phyloP scores from a whole-genome alignment of 2,329 filamentous ascomycete species.

The Hypoxylon sp. region DNA sequence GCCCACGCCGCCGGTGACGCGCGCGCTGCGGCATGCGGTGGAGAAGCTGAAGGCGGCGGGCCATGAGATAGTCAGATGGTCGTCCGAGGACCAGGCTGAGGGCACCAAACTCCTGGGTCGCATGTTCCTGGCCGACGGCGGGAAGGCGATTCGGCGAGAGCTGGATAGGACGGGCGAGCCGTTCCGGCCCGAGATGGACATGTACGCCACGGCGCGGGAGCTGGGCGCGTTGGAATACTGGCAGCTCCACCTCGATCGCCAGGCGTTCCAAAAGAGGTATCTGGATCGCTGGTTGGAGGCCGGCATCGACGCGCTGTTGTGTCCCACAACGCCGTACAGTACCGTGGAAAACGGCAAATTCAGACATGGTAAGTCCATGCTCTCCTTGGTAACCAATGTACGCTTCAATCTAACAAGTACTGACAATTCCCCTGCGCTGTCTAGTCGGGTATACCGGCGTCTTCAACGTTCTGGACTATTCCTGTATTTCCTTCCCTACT shows the following conservation, averaged over 20 bases:
- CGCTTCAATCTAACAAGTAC: too few relatives aligned
- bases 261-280: constrained; percentile 56
- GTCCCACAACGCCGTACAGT: constrained; percentile 60
- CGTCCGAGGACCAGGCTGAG: constrained; percentile 53
- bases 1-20: constrained; percentile 71
- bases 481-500: constrained; percentile 57
- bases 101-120: constrained; percentile 51
- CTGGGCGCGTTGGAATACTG: constrained; percentile 57
- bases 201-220: constrained; percentile 46
- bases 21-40: constrained; percentile 60
- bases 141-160: constrained; percentile 50
- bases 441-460: constrained; percentile 60
- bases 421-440: too few relatives aligned
- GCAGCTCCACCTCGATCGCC: constrained; percentile 56
- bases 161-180: constrained; percentile 55
- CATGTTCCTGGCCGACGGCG: constrained; percentile 61
- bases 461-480: constrained; percentile 59
- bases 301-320: constrained; percentile 69
- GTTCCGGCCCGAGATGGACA: constrained; percentile 41
- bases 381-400: too few relatives aligned
- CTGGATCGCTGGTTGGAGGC: constrained; percentile 56
- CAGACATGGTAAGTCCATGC: constrained; percentile 52
- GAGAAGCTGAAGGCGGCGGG: constrained; percentile 55
- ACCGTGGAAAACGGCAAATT: constrained; percentile 54
- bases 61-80: constrained; percentile 63